phyloP scores from a whole-genome alignment of 371 early-diverging fungal species.

The Mucor ambiguus region DNA sequence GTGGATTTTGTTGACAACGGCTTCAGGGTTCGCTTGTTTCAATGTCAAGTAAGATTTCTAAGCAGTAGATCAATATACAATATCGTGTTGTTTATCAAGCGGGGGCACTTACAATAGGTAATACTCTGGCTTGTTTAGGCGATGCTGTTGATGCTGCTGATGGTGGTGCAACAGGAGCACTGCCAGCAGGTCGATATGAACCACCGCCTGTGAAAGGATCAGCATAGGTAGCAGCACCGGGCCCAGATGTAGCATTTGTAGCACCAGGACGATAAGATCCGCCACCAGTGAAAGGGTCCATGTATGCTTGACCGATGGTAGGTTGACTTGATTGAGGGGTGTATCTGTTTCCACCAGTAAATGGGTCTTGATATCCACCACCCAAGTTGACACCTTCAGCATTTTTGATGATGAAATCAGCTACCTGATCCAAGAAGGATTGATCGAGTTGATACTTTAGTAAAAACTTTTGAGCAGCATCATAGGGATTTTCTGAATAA shows the following conservation, averaged over 20 bases:
- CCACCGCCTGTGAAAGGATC: constrained; percentile 42
- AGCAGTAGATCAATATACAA: not conserved
- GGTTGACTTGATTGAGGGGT: constrained; percentile 33
- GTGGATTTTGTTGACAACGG: constrained; percentile 72
- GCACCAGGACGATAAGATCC: constrained; percentile 24
- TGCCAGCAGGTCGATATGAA: constrained; percentile 17
- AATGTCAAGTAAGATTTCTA: constrained; percentile 64
- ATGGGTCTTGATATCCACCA: constrained; percentile 69
- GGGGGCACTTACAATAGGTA: constrained; percentile 25
- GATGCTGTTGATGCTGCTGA: constrained; percentile 12
- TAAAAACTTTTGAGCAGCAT: constrained; percentile 92
- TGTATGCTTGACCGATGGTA: constrained; percentile 13
- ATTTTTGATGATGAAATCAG: constrained; percentile 91
- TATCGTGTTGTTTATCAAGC: not conserved
- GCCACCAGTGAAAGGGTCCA: constrained; percentile 58
- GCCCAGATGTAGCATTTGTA: not conserved
- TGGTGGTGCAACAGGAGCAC: constrained; percentile 5
- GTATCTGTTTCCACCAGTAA: constrained; percentile 60
- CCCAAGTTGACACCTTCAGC: constrained; percentile 66
- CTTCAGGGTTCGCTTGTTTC: constrained; percentile 72
- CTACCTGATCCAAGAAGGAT: constrained; percentile 89
- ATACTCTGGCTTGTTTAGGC: constrained; percentile 18
- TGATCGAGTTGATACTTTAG: constrained; percentile 77
- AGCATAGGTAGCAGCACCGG: constrained; percentile 11
- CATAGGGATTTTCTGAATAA: constrained; percentile 85